phyloP scores from a whole-genome alignment of 176 grass and related monocot species.

The Bolboschoenus planiculmis region DNA sequence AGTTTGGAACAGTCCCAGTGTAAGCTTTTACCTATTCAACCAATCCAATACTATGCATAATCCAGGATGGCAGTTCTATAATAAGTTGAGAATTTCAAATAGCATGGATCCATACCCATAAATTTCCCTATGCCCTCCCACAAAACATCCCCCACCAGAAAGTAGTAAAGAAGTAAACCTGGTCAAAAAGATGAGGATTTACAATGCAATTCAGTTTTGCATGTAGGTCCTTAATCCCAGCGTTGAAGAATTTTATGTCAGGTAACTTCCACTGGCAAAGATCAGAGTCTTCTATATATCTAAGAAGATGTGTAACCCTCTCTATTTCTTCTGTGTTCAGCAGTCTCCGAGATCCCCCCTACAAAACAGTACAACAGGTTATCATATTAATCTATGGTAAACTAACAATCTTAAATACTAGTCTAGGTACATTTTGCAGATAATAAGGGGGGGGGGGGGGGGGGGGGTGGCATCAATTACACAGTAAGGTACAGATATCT shows the following conservation, averaged over 20 bases:
- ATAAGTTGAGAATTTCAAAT: background rate
- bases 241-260: constrained; percentile 56
- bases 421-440: background rate
- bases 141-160: background rate
- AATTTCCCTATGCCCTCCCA: background rate
- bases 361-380: constrained; percentile 11
- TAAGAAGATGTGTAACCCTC: constrained; percentile 40
- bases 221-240: constrained; percentile 50
- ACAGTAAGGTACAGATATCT: no score
- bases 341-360: constrained; percentile 29
- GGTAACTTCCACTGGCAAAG: constrained; percentile 48
- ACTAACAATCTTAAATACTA: background rate
- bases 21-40: background rate
- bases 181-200: constrained; percentile 75
- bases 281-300: constrained; percentile 74
- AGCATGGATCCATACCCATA: background rate
- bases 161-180: constrained; percentile 36
- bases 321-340: constrained; percentile 43
- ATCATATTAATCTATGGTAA: background rate
- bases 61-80: background rate
- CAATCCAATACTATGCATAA: background rate
- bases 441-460: background rate
- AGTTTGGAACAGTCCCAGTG: background rate
- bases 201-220: constrained; percentile 74
- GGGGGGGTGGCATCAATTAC: no score